These are phyloP conservation scores for Naganishia sp. DNA, from an alignment of 1,284 basidiomycete species.

Conservation along the genomic window DNA sequence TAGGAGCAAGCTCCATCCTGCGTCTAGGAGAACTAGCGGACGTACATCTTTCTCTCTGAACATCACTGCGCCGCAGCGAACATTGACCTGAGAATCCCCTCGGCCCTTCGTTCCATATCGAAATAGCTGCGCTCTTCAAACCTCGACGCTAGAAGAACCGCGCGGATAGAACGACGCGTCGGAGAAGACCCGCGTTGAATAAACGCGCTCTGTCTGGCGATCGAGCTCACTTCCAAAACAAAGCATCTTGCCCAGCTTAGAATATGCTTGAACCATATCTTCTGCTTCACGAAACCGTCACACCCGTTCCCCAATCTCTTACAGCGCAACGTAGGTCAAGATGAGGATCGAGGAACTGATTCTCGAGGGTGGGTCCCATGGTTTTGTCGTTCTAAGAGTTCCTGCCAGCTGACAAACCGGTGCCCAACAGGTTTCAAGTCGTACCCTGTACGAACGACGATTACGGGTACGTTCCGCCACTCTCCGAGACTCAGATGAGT, in stretches of 20 bases:
- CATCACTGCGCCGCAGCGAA: too few relatives aligned
- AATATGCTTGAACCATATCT: slow-evolving; percentile 10
- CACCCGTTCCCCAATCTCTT: neutral
- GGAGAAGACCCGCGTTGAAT: neutral
- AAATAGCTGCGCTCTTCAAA: too few relatives aligned
- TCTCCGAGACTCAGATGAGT: neutral
- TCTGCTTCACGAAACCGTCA: neutral
- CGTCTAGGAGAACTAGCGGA: too few relatives aligned
- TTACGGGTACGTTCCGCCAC: slow-evolving; percentile 59
- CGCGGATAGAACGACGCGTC: too few relatives aligned
- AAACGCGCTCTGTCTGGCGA: neutral
- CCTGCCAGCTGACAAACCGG: neutral
- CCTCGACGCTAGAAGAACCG: too few relatives aligned
- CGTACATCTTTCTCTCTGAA: too few relatives aligned
- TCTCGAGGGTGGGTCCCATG: slow-evolving; percentile 62
- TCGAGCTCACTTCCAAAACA: slow-evolving; percentile 20
- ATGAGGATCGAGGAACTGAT: slow-evolving; percentile 83
- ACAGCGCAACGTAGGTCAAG: slow-evolving; percentile 24
- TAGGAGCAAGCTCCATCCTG: too few relatives aligned
- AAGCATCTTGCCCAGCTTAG: slow-evolving; percentile 5
- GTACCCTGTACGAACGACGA: slow-evolving; percentile 91
- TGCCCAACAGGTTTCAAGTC: slow-evolving; percentile 79
- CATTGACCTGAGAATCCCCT: too few relatives aligned
- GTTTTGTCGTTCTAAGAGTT: too few relatives aligned
- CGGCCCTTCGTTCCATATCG: too few relatives aligned